Conservation (phyloP, 331 rosid species). For the Arachis monticola region DNA sequence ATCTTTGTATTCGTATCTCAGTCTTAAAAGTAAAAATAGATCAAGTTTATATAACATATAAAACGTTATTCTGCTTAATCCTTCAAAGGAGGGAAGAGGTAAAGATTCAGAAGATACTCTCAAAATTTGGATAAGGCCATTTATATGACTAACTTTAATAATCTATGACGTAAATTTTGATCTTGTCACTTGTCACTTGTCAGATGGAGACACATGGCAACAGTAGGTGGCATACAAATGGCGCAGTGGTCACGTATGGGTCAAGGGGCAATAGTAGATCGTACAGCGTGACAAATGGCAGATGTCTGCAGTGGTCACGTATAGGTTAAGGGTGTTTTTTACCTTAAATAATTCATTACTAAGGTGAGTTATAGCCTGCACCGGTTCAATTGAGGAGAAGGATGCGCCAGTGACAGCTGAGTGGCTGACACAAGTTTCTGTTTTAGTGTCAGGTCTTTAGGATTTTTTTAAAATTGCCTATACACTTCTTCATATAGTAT, state of each 20-base stretch:
- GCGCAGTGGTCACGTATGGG: neutral
- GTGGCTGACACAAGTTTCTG: too few species aligned
- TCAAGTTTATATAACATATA: too few species aligned
- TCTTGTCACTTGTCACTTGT: neutral
- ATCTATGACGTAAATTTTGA: neutral
- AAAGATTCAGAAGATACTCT: neutral
- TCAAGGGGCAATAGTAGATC: neutral
- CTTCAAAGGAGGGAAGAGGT: neutral
- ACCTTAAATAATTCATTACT: conserved; percentile 21
- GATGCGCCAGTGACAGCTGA: too few species aligned
- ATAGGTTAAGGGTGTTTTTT: conserved; percentile 33
- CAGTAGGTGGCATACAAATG: conserved; percentile 25
- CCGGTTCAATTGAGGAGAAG: too few species aligned
- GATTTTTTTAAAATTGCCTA: too few species aligned
- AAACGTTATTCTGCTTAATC: neutral
- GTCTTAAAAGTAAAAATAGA: too few species aligned
- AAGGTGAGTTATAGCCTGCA: too few species aligned
- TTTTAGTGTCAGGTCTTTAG: too few species aligned
- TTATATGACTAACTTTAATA: conserved; percentile 37
- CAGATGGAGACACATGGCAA: conserved; percentile 40
- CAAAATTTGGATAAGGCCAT: conserved; percentile 2
- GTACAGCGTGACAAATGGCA: conserved; percentile 37
- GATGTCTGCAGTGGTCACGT: neutral
- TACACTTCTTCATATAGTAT: too few species aligned
- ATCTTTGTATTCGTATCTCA: too few species aligned